phyloP scores from a whole-genome alignment of 2,329 filamentous ascomycete genomes.

The Bipolaris victoriae region DNA sequence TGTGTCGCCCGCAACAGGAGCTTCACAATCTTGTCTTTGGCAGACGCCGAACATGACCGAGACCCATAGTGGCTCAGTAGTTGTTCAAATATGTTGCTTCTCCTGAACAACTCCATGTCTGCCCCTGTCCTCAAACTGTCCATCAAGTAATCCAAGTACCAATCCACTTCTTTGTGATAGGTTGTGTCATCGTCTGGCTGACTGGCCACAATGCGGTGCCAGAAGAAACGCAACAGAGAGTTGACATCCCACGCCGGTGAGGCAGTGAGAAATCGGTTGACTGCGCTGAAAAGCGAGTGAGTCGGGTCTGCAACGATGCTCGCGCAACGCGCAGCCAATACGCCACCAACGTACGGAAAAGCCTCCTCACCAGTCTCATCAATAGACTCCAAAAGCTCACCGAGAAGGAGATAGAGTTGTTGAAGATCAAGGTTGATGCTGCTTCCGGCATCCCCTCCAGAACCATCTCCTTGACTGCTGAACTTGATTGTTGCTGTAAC shows the following conservation, averaged over 20 bases:
- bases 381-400: constrained; percentile 78
- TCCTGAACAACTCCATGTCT: constrained; percentile 67
- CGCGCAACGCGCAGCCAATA: constrained; percentile 75
- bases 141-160: constrained; percentile 75
- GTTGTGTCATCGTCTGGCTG: constrained; percentile 76
- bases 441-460: constrained; percentile 13
- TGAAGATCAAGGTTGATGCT: constrained; percentile 69
- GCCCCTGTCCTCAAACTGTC: constrained; percentile 65
- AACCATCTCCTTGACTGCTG: constrained; percentile 19
- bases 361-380: constrained; percentile 41
- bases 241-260: constrained; percentile 73
- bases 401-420: constrained; percentile 78
- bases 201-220: constrained; percentile 75
- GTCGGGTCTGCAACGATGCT: constrained; percentile 75
- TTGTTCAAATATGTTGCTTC: constrained; percentile 74
- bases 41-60: constrained; percentile 64
- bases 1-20: constrained; percentile 71
- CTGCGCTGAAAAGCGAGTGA: constrained; percentile 82
- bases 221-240: constrained; percentile 64
- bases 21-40: constrained; percentile 67
- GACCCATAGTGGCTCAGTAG: constrained; percentile 72
- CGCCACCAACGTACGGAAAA: constrained; percentile 75
- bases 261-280: constrained; percentile 82
- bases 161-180: constrained; percentile 71
- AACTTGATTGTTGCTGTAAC: constrained; percentile 60